Base-by-base conservation (phyloP, 495 filamentous ascomycete species). In the Astrothelium macrocarpum region DNA sequence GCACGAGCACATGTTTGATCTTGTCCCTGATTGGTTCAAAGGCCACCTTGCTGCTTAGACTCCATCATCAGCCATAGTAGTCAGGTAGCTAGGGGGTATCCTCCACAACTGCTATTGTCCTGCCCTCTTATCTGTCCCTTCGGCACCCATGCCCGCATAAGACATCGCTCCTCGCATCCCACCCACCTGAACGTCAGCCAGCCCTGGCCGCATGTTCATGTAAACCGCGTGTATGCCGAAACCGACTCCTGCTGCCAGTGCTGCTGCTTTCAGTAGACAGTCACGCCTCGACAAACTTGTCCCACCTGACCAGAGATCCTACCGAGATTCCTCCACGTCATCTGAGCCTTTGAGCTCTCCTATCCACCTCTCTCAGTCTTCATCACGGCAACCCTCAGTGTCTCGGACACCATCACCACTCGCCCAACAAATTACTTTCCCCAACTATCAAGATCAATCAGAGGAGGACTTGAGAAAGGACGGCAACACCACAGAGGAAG, bases 141-240 rank as follows among this genome's bases (percentile, higher is more conserved):
- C 23, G 9, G 20, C 23, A 28, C 7, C 7, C 3, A 7, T 29
- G 23, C 43, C 43, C 18, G 43, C 43, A 49, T 20, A n/a, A 56
- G 25, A 29, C 11, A 11, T 9, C 9, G 12, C 7, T 9, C 49
- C 0, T 5, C 20, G 5, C 49, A 29, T 20, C 25, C 25, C 11
- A 25, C 29, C 49, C 49, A 9, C 16, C 9, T 9, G 49, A 25
- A 29, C 49, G 25, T 29, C 49, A 56, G 49, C 49, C 49, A 28
- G 12, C 49, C 7, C 25, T 16, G 11, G 25, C 49, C 59, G 32
- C 25, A 46, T 58, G 23, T 28, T 28, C 14, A 9, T 32, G 16
- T 12, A 39, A 59, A 65, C 66, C 68, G 68, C 65, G 46, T 67
- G 68, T 31, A 70, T 70, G 68, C 68, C 65, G 67, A 62, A 62